Conservation (phyloP, 2,329 filamentous ascomycete species). For the Fusarium euwallaceae region DNA sequence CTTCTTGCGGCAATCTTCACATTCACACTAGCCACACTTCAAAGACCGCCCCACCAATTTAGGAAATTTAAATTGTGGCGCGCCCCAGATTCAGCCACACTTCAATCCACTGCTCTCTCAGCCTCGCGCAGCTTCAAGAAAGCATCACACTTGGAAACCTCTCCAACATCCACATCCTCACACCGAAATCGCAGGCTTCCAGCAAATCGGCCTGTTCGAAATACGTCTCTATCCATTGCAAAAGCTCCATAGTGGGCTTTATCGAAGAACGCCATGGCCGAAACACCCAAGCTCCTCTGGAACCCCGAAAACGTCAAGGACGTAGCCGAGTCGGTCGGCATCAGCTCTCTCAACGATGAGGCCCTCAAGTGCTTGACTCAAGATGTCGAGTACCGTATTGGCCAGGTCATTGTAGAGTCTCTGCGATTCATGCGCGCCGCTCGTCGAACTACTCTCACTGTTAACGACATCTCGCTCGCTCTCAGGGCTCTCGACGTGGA, state of each 20-base stretch:
- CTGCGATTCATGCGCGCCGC: slow-evolving; percentile 96
- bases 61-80: neutral
- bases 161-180: neutral
- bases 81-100: neutral
- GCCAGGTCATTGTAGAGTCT: slow-evolving; percentile 92
- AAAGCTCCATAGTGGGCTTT: slow-evolving; percentile 8
- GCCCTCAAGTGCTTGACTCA: slow-evolving; percentile 89
- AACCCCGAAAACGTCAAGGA: slow-evolving; percentile 96
- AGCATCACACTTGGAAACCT: neutral
- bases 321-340: slow-evolving; percentile 95
- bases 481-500: slow-evolving; percentile 91
- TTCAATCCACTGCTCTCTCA: slow-evolving; percentile 11
- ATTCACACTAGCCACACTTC: neutral
- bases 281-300: slow-evolving; percentile 78
- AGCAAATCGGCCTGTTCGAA: neutral
- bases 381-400: slow-evolving; percentile 95
- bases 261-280: slow-evolving; percentile 50
- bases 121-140: slow-evolving; percentile 29
- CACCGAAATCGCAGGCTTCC: neutral
- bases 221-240: neutral
- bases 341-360: slow-evolving; percentile 84
- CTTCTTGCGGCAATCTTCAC: too few species aligned
- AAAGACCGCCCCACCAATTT: neutral
- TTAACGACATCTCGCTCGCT: slow-evolving; percentile 90
- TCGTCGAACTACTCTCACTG: slow-evolving; percentile 87